phyloP scores from a whole-genome alignment of 139 green algal species.

The Axilococcus clingmanii region DNA sequence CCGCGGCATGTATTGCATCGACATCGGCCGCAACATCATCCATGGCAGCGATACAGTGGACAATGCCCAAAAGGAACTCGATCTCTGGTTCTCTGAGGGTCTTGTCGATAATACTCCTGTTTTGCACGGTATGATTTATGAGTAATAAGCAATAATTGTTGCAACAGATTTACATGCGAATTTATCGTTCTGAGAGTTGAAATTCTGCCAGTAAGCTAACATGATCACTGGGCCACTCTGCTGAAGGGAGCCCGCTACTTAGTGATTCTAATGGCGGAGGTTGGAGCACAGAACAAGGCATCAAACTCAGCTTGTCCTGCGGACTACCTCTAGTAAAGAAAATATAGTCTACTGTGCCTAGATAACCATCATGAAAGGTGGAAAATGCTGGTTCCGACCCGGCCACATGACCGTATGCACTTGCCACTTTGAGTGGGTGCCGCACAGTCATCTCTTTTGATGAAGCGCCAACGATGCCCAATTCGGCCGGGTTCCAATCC shows the following conservation, averaged over 20 bases:
- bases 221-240: constrained; percentile 41
- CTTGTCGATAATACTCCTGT: constrained; percentile 31
- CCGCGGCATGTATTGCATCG: constrained; percentile 74
- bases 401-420: constrained; percentile 15
- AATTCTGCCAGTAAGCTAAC: constrained; percentile 50
- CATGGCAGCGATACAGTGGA: constrained; percentile 81
- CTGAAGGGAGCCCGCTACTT: constrained; percentile 36
- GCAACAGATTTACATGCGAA: constrained; percentile 1
- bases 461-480: constrained; percentile 3
- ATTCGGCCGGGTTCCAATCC: constrained; percentile 13
- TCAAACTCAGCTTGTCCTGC: constrained; percentile 17
- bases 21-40: constrained; percentile 85
- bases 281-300: constrained; percentile 36
- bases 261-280: constrained; percentile 42
- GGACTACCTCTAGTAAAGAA: constrained; percentile 31
- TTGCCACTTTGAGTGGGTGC: constrained; percentile 7
- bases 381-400: constrained; percentile 41
- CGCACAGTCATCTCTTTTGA: background rate
- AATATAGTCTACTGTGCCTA: constrained; percentile 70
- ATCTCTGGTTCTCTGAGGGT: constrained; percentile 91
- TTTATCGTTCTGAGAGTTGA: constrained; percentile 1
- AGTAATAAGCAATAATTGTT: background rate
- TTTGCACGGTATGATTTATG: constrained; percentile 32
- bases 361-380: constrained; percentile 27
- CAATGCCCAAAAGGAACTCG: constrained; percentile 88